These are phyloP conservation scores for Candida buenavistaensis DNA, from an alignment of 1,139 yeast species.

Conservation along the genomic window DNA sequence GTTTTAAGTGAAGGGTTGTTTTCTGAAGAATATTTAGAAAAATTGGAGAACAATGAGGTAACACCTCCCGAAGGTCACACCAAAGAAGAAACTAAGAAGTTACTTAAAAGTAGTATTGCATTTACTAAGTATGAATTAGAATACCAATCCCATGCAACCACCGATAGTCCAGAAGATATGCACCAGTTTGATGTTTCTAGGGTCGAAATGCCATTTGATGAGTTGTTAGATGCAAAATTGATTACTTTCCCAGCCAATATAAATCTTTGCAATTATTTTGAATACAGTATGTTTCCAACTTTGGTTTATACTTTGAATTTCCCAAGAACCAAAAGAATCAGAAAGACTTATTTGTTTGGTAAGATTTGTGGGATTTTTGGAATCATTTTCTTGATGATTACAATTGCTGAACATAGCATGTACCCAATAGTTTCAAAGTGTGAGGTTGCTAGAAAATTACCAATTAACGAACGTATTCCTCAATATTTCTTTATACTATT, in stretches of 20 bases:
- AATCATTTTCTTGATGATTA: slow-evolving; percentile 76
- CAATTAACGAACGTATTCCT: slow-evolving; percentile 43
- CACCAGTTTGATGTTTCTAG: slow-evolving; percentile 16
- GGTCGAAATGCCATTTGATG: slow-evolving; percentile 18
- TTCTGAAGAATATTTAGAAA: slow-evolving; percentile 37
- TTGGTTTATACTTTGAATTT: slow-evolving; percentile 77
- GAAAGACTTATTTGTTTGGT: slow-evolving; percentile 69
- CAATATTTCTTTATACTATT: slow-evolving; percentile 63
- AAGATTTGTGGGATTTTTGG: slow-evolving; percentile 85
- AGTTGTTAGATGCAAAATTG: slow-evolving; percentile 22
- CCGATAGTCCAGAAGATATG: slow-evolving; percentile 9
- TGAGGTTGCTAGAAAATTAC: slow-evolving; percentile 48
- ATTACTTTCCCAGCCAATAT: slow-evolving; percentile 69
- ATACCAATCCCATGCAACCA: slow-evolving; percentile 40
- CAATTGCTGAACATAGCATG: slow-evolving; percentile 74
- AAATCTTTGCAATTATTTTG: slow-evolving; percentile 64
- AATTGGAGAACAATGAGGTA: slow-evolving; percentile 17
- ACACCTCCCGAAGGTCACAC: slow-evolving; percentile 22
- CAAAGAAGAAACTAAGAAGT: slow-evolving; percentile 23
- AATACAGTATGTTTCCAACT: slow-evolving; percentile 88
- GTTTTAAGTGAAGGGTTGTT: slow-evolving; percentile 55
- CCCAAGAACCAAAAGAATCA: slow-evolving; percentile 70
- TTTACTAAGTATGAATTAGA: slow-evolving; percentile 66
- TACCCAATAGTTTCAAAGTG: slow-evolving; percentile 75
- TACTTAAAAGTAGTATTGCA: slow-evolving; percentile 48